Evolutionary conservation across 768 basidiomycete genomes (phyloP), one percentile per base, ranked within the genome.

Genomic region (Kwoniella sp.): DNA sequence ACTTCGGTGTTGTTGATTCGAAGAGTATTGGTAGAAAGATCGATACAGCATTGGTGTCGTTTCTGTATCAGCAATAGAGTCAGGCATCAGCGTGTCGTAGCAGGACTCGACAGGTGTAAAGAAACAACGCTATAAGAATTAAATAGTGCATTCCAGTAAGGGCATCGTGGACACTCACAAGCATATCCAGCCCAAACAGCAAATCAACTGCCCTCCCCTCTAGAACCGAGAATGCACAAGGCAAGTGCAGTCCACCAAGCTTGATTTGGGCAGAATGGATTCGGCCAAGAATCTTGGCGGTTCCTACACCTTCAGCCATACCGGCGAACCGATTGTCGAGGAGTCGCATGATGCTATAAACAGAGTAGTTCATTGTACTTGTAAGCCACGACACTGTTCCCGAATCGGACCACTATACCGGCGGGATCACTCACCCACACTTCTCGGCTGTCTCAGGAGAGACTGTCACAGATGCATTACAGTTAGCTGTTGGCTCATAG

Each of bases 181-280:
- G 86, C 96, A 98, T 98, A 84, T 99, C 96, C n/a, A 99, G 85
- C 7, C 96, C 96, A 46, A 99, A 88, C 2, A 99, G 83, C n/a
- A 99, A 86, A 75, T 98, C 95, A 50, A 98, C 92, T 61, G 90
- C 88, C 30, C 88, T 86, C 37, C 93, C 93, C 86, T 99, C 96
- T 86, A 99, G 90, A 65, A 99, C 88, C 8, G 92, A 92, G 79
- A 98, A 91, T 0, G 92, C 87, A 79, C 95, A 97, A 0, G 93
- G 88, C 7, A 99, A 84, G 81, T 84, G 82, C 26, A 97, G 83
- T 80, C 92, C 89, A 12, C 86, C 87, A 26, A 99, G 80, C 79
- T 92, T 94, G 69, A 99, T 84, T 63, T 92, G 94, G 3, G 92
- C 93, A 55, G 86, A 89, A 83, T 99, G 96, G 2, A 99, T 88